Conservation (phyloP, 192 early-diverging fungal genomes). For the Geranomyces michiganensis region DNA sequence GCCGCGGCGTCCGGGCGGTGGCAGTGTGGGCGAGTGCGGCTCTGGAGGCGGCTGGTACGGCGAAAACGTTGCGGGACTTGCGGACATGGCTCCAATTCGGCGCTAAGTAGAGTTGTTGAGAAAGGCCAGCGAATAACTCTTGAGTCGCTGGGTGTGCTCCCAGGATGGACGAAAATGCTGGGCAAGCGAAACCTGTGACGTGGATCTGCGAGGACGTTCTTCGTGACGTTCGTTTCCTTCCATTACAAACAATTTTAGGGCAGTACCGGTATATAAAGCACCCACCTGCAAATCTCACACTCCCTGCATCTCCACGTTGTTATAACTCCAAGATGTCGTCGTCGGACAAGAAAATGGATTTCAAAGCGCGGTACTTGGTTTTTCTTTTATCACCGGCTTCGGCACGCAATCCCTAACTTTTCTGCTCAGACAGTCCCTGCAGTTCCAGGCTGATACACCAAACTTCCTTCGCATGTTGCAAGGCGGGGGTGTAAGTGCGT, state of each 20-base stretch:
- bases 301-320: no score
- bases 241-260: no score
- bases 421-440: slow-evolving; percentile 21
- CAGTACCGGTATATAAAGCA: no score
- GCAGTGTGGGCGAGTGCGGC: background rate
- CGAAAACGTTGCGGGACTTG: slow-evolving; percentile 11
- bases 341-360: slow-evolving; percentile 30
- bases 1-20: background rate
- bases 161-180: no score
- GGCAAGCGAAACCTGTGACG: no score
- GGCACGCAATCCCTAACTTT: background rate
- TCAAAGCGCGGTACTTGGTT: slow-evolving; percentile 10
- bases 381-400: background rate
- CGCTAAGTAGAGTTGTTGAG: no score
- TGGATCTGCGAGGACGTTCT: no score
- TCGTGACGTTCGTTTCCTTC: no score
- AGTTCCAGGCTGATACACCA: slow-evolving; percentile 29
- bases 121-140: no score
- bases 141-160: no score
- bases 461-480: slow-evolving; percentile 29
- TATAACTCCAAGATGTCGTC: no score
- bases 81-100: background rate
- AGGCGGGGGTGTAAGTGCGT: background rate
- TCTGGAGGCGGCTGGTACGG: slow-evolving; percentile 14
- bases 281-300: no score